phyloP scores from a whole-genome alignment of 345 rosid genomes.

The Hibiscus syriacus region DNA sequence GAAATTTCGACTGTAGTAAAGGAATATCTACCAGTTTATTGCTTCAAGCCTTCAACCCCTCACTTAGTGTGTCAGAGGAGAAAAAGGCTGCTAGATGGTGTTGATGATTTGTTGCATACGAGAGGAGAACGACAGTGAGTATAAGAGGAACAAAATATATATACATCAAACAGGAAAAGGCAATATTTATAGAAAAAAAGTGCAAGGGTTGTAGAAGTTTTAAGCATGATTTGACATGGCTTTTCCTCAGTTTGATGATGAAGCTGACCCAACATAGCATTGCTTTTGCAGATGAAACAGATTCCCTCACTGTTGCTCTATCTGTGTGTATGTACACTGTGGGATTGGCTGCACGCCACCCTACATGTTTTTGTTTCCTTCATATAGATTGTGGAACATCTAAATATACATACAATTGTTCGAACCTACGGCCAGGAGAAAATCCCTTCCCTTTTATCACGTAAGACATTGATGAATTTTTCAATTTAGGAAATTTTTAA shows the following conservation, averaged over 20 bases:
- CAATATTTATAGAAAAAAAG: background rate
- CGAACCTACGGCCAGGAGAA: too few species aligned
- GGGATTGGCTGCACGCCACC: conserved; percentile 16
- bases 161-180: background rate
- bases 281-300: conserved; percentile 13
- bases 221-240: conserved; percentile 26
- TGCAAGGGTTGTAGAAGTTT: background rate
- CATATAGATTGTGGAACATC: background rate
- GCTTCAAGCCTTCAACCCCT: too few species aligned
- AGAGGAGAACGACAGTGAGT: conserved; percentile 12
- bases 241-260: conserved; percentile 5
- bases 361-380: background rate
- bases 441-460: too few species aligned
- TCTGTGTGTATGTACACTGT: background rate
- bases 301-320: background rate
- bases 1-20: too few species aligned
- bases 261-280: conserved; percentile 22
- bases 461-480: too few species aligned
- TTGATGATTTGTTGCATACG: conserved; percentile 1
- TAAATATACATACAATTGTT: too few species aligned
- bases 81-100: conserved; percentile 3
- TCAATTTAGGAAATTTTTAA: too few species aligned
- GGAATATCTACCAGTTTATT: too few species aligned
- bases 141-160: conserved; percentile 1
- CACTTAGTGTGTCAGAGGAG: too few species aligned